A percentile compares a stretch with the other conserved stretches of the same genome.
These are phyloP conservation scores for Elsinoe australis DNA, from an alignment of 2,329 filamentous ascomycete species.

Conservation along the genomic window DNA sequence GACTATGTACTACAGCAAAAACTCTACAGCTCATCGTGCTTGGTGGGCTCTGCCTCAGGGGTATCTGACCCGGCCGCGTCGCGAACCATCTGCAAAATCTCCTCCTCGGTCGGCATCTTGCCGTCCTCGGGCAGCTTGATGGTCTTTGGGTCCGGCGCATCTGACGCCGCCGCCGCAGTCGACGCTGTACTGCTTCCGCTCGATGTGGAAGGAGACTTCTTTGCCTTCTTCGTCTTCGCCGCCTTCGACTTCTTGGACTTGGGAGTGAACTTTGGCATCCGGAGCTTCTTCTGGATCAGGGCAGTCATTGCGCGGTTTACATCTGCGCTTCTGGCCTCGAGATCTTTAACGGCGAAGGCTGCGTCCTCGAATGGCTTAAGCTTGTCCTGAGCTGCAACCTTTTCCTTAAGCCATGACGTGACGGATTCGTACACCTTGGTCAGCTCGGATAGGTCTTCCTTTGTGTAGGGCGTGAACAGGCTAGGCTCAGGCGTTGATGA, in stretches of 20 bases:
- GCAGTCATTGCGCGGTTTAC: constrained; percentile 64
- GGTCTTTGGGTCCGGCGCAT: constrained; percentile 22
- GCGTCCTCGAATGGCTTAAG: constrained; percentile 66
- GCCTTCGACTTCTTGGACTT: constrained; percentile 29
- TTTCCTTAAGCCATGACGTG: constrained; percentile 66
- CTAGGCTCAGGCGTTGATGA: constrained; percentile 27
- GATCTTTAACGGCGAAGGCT: constrained; percentile 62
- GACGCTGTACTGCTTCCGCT: constrained; percentile 19
- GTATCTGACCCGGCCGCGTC: constrained; percentile 20
- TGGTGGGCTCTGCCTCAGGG: constrained; percentile 13
- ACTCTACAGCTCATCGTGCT: constrained; percentile 19
- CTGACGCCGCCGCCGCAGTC: constrained; percentile 28
- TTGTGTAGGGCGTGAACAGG: constrained; percentile 47
- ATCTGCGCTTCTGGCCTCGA: constrained; percentile 60
- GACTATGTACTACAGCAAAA: background rate
- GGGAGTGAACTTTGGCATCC: constrained; percentile 31
- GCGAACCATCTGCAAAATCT: constrained; percentile 23
- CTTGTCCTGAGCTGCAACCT: constrained; percentile 61
- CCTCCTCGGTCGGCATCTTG: constrained; percentile 25
- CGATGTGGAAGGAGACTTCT: constrained; percentile 19
- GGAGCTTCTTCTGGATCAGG: constrained; percentile 61
- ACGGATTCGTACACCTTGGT: constrained; percentile 56
- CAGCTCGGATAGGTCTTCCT: constrained; percentile 62
- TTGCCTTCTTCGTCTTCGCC: constrained; percentile 30
- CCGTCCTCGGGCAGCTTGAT: constrained; percentile 21